Base-by-base conservation (phyloP, 805 yeast species). In the Ogataea paraovalis region DNA sequence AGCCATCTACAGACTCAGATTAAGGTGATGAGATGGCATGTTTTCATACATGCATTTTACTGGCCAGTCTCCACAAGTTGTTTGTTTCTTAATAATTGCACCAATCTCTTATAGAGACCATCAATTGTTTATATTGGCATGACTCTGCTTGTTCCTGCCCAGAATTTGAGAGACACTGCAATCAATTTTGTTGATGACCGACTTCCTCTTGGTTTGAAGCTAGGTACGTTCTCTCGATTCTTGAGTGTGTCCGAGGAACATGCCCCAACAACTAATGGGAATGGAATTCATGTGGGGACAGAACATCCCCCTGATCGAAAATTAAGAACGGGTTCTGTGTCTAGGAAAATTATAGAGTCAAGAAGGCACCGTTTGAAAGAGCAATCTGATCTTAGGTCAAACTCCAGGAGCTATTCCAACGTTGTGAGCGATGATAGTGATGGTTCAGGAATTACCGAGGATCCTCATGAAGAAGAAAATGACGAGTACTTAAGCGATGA, bases 341-440 rank as follows among this genome's bases (percentile, higher is more conserved):
- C 49, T 10, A 20, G 45, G 20, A 34, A 41, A 41, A 44, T 47
- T 4, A 48, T 46, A 16, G 48, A 46, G 39, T 40, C 47, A 5
- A 43, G 51, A 33, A 30, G 51, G 19, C 44, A 41, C 45, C 22
- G 33, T 2, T 36, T 20, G 32, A 25, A 23, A 18, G 28, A 18
- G 19, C 38, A 34, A n/a, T n/a, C n/a, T n/a, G n/a, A n/a, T n/a
- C n/a, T n/a, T n/a, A n/a, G n/a, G n/a, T n/a, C n/a, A n/a, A n/a
- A n/a, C n/a, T n/a, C n/a, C n/a, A n/a, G n/a, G 34, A 10, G 34
- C 9, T 13, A 9, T 34, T 4, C 7, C 21, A 34, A 34, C 8
- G 16, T 6, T 18, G 38, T 5, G 13, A 34, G 21, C 21, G 38
- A 20, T 10, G 14, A 34, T 34, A 16, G 16, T 10, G 20, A 10